phyloP scores from a whole-genome alignment of 768 basidiomycete genomes.

The Rubroboletus satanas region DNA sequence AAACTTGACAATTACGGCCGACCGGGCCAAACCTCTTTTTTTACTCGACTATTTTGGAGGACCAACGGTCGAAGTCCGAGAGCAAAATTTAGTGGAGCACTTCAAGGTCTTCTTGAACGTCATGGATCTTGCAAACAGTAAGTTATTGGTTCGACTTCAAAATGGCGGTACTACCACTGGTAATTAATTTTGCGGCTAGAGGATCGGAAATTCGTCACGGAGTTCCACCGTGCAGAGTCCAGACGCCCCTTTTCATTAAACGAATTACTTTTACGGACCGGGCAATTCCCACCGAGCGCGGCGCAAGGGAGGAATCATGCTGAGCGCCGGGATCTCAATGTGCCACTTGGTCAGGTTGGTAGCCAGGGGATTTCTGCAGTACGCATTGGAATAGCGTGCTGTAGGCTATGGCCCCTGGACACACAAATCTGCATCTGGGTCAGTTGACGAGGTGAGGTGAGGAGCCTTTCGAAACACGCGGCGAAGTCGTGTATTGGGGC shows the following conservation, averaged over 20 bases:
- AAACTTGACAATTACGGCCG: neutral
- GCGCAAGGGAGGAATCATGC: neutral
- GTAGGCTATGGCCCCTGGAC: constrained; percentile 19
- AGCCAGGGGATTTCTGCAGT: constrained; percentile 9
- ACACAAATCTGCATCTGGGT: constrained; percentile 22
- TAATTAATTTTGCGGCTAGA: neutral
- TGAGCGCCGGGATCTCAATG: constrained; percentile 1
- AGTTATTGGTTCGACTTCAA: neutral
- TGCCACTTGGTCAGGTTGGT: constrained; percentile 1
- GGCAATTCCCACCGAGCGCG: constrained; percentile 21
- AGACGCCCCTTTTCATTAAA: constrained; percentile 17
- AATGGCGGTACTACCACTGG: neutral
- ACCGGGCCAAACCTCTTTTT: neutral
- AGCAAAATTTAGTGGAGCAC: neutral
- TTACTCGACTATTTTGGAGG: neutral
- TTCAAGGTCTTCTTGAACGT: neutral
- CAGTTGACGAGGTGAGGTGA: constrained; percentile 24
- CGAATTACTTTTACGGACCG: constrained; percentile 14
- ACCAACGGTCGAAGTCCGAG: neutral
- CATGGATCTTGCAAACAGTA: neutral
- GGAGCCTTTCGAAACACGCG: constrained; percentile 28
- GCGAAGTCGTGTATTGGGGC: constrained; percentile 33
- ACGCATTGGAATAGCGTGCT: constrained; percentile 27
- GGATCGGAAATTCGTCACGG: constrained; percentile 1
- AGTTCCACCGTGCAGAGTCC: constrained; percentile 1